Conservation (phyloP, 371 early-diverging fungal genomes). For the Zancudomyces culisetae region DNA sequence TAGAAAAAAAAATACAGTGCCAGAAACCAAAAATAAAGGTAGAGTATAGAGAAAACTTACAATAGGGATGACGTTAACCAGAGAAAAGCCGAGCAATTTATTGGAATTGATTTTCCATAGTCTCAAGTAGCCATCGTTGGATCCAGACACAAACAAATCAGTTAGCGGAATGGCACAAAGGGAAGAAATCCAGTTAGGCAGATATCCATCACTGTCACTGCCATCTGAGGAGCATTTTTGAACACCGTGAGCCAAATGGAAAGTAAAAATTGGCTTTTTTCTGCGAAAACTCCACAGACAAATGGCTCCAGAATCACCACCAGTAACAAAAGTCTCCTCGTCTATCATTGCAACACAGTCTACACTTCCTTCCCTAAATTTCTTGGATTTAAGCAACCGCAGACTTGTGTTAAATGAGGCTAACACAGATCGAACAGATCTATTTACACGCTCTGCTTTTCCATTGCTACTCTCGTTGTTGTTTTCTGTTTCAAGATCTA, state of each 20-base stretch:
- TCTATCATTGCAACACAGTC: conserved; percentile 80
- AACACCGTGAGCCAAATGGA: conserved; percentile 58
- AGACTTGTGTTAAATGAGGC: conserved; percentile 12
- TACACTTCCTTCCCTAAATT: conserved; percentile 42
- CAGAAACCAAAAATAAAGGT: neutral
- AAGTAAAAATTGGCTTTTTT: conserved; percentile 76
- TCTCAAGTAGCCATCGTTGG: conserved; percentile 73
- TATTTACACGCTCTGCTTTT: conserved; percentile 1
- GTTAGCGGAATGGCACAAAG: conserved; percentile 62
- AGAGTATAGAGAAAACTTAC: conserved; percentile 4
- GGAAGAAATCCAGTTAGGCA: conserved; percentile 67
- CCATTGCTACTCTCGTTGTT: conserved; percentile 7
- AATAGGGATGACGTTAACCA: conserved; percentile 35
- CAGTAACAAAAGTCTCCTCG: conserved; percentile 74
- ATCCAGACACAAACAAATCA: conserved; percentile 77
- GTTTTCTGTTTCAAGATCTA: neutral
- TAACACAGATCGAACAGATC: conserved; percentile 7
- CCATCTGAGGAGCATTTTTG: conserved; percentile 20
- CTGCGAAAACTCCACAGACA: conserved; percentile 75
- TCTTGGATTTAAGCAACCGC: neutral
- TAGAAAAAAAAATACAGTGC: neutral
- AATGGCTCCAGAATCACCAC: conserved; percentile 58
- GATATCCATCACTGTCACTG: too few relatives aligned
- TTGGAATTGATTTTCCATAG: conserved; percentile 64
- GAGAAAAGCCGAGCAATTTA: conserved; percentile 37